phyloP scores from a whole-genome alignment of 768 basidiomycete species.

The Asterophora lycoperdoides region DNA sequence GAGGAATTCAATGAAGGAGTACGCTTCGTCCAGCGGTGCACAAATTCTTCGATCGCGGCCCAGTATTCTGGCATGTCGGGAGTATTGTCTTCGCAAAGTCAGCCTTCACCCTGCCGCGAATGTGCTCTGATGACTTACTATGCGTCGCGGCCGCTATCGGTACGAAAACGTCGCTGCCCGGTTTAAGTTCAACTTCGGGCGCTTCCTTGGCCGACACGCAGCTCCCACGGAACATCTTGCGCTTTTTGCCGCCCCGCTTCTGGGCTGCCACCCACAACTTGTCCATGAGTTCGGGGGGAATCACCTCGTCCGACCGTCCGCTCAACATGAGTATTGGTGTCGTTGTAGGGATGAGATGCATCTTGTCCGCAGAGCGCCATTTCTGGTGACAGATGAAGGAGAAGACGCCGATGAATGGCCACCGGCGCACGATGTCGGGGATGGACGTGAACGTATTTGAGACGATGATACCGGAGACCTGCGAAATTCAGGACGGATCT shows the following conservation, averaged over 20 bases:
- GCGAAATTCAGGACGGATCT: neutral
- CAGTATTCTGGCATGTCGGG: neutral
- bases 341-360: slow-evolving; percentile 47
- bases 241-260: slow-evolving; percentile 32
- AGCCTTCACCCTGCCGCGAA: neutral
- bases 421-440: slow-evolving; percentile 60
- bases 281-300: slow-evolving; percentile 61
- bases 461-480: slow-evolving; percentile 71
- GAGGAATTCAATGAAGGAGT: neutral
- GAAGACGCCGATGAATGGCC: slow-evolving; percentile 63
- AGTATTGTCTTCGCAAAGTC: neutral
- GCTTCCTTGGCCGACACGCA: slow-evolving; percentile 11
- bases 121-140: slow-evolving; percentile 25
- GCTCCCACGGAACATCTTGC: neutral
- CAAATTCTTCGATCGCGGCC: neutral
- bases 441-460: slow-evolving; percentile 90
- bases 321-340: slow-evolving; percentile 74
- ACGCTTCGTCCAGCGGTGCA: neutral
- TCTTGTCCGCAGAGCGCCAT: slow-evolving; percentile 69
- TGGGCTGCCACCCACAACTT: slow-evolving; percentile 50
- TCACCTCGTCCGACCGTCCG: slow-evolving; percentile 56
- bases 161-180: slow-evolving; percentile 22
- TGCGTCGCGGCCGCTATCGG: slow-evolving; percentile 35
- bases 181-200: slow-evolving; percentile 15
- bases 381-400: slow-evolving; percentile 72